A percentile compares a stretch with the other conserved stretches of the same genome.
Evolutionary conservation across 2,329 filamentous ascomycete genomes (phyloP).

Genomic region (Pestalotiopsis sp.): DNA sequence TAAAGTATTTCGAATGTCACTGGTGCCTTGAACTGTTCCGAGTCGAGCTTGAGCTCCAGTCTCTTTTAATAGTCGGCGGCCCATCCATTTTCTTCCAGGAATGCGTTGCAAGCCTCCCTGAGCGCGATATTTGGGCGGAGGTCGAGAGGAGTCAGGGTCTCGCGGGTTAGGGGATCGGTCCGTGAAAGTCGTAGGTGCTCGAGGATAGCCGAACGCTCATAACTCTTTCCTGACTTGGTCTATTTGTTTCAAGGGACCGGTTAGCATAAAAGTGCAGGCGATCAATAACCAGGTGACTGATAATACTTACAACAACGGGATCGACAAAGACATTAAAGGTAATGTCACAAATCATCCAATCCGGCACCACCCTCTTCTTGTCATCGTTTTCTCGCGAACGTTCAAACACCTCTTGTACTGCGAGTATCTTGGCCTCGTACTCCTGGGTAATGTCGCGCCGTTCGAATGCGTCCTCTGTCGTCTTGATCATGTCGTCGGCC

Average conservation of each 20-base stretch:
- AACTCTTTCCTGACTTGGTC: conserved; percentile 87
- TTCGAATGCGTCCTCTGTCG: conserved; percentile 36
- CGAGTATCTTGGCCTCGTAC: conserved; percentile 44
- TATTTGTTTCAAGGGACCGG: conserved; percentile 22
- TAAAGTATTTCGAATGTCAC: too few species aligned
- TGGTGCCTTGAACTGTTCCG: too few species aligned
- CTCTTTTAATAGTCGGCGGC: conserved; percentile 78
- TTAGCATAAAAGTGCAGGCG: neutral
- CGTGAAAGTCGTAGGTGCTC: conserved; percentile 77
- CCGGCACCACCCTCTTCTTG: conserved; percentile 63
- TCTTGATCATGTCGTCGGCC: conserved; percentile 38
- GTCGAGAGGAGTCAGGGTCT: conserved; percentile 67
- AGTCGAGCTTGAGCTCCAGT: neutral
- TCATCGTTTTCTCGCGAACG: conserved; percentile 43
- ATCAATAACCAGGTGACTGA: neutral
- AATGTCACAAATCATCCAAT: conserved; percentile 77
- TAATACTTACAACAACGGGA: conserved; percentile 54
- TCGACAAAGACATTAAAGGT: conserved; percentile 74
- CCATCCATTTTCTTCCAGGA: conserved; percentile 85
- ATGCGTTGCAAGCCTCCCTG: conserved; percentile 81
- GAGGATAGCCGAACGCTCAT: conserved; percentile 81
- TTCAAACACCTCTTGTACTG: conserved; percentile 52
- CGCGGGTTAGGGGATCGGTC: conserved; percentile 82
- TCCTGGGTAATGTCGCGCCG: conserved; percentile 47
- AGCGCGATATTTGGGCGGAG: conserved; percentile 80